Conservation (phyloP, 2,329 filamentous ascomycete genomes). For the Hypomyces perniciosus region DNA sequence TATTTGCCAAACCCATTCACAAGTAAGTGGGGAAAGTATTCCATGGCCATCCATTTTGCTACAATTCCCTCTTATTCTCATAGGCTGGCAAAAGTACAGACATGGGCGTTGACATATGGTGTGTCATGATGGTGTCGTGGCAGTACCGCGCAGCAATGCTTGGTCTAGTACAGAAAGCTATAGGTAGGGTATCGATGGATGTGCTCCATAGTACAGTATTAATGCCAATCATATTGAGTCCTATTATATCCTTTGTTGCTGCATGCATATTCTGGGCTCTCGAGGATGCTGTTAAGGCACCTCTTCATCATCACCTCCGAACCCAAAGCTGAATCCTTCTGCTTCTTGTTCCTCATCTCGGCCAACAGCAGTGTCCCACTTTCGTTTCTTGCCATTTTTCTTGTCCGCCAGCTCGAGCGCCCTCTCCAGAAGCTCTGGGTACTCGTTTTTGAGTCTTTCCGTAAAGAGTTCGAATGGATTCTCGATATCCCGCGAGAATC, state of each 20-base stretch:
- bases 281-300: conserved; percentile 28
- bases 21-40: too few relatives aligned
- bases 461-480: conserved; percentile 74
- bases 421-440: conserved; percentile 62
- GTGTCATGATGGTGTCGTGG: too few relatives aligned
- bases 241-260: background rate
- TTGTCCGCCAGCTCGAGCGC: conserved; percentile 60
- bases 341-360: conserved; percentile 28
- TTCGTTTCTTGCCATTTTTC: conserved; percentile 65
- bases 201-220: too few relatives aligned
- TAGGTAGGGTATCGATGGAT: too few relatives aligned
- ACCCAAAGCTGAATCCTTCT: conserved; percentile 43
- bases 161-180: too few relatives aligned
- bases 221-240: too few relatives aligned
- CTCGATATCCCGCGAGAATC: conserved; percentile 65
- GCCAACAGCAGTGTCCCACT: conserved; percentile 73
- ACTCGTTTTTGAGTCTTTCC: conserved; percentile 53
- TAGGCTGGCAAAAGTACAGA: too few relatives aligned
- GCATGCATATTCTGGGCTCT: background rate
- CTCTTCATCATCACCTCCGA: conserved; percentile 43
- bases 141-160: too few relatives aligned
- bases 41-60: too few relatives aligned
- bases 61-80: too few relatives aligned
- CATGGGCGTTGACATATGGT: too few relatives aligned
- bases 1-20: too few relatives aligned